Conservation (phyloP, 2,329 filamentous ascomycete genomes). For the Calcarisporium arbuscula region DNA sequence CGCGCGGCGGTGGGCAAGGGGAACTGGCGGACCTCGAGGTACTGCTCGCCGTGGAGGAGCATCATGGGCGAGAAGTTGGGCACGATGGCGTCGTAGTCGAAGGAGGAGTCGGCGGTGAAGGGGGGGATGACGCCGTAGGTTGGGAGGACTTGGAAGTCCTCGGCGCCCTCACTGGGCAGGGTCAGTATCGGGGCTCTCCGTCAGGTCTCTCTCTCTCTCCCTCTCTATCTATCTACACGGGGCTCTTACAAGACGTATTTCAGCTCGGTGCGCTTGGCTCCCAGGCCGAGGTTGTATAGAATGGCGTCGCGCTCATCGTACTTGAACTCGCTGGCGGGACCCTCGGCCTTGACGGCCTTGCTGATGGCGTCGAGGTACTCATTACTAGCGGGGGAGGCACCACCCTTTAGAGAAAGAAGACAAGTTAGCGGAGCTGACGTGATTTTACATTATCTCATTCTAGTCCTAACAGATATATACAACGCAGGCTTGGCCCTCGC, state of each 20-base stretch:
- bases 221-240: background rate
- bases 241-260: constrained; percentile 65
- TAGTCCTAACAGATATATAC: constrained; percentile 8
- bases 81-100: constrained; percentile 73
- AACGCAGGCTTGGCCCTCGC: constrained; percentile 2
- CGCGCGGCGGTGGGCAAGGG: constrained; percentile 81
- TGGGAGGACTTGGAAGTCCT: constrained; percentile 88
- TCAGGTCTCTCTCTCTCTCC: background rate
- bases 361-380: constrained; percentile 70
- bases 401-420: constrained; percentile 13
- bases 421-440: constrained; percentile 17
- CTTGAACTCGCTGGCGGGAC: constrained; percentile 66
- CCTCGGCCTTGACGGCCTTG: constrained; percentile 64
- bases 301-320: constrained; percentile 86
- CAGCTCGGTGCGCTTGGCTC: constrained; percentile 84
- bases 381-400: constrained; percentile 38
- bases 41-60: constrained; percentile 98
- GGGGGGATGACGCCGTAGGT: constrained; percentile 96
- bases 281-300: constrained; percentile 92
- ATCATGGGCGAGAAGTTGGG: constrained; percentile 98
- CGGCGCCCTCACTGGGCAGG: constrained; percentile 63
- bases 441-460: constrained; percentile 6
- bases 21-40: constrained; percentile 87
- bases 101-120: constrained; percentile 78
- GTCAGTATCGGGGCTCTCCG: constrained; percentile 4